Percentiles rank a stretch among this genome's conserved stretches.
phyloP scores from a whole-genome alignment of 306 rosid species.

The Trifolium subterraneum region DNA sequence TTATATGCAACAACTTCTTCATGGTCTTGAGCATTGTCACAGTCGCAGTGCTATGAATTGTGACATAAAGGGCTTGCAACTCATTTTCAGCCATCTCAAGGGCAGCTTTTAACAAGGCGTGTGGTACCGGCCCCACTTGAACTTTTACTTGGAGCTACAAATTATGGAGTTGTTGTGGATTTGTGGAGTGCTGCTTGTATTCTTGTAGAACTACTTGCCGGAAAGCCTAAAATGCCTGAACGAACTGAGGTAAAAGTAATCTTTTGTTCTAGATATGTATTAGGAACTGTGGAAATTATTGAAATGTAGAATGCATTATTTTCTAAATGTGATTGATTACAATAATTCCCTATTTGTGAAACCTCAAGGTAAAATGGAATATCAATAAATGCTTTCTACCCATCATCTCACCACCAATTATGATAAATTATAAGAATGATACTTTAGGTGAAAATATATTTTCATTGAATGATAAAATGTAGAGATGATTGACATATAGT shows the following conservation, averaged over 20 bases:
- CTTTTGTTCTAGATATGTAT: constrained; percentile 9
- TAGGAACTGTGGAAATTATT: not conserved
- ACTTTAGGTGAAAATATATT: no score
- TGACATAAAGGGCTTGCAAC: constrained; percentile 90
- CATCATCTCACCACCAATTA: not conserved
- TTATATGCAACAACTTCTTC: constrained; percentile 77
- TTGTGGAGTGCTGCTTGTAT: constrained; percentile 93
- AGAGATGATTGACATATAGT: no score
- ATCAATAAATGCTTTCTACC: not conserved
- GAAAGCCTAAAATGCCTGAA: constrained; percentile 89
- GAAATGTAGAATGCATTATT: not conserved
- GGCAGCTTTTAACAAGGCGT: constrained; percentile 83
- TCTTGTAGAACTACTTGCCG: constrained; percentile 80
- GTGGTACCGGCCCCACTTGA: constrained; percentile 92
- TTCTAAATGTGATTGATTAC: not conserved
- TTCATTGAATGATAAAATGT: no score
- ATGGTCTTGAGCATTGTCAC: constrained; percentile 85
- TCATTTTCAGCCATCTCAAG: constrained; percentile 51
- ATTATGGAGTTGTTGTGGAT: constrained; percentile 76
- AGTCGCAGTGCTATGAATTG: constrained; percentile 78
- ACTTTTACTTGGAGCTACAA: constrained; percentile 43
- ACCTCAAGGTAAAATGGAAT: not conserved
- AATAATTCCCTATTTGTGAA: not conserved
- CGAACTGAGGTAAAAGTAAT: constrained; percentile 78
- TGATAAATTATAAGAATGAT: no score